Evolutionary conservation across 108 stramenopile genomes (phyloP), one percentile per base, ranked within the genome.

Genomic region (Aurantiochytrium sp.): DNA sequence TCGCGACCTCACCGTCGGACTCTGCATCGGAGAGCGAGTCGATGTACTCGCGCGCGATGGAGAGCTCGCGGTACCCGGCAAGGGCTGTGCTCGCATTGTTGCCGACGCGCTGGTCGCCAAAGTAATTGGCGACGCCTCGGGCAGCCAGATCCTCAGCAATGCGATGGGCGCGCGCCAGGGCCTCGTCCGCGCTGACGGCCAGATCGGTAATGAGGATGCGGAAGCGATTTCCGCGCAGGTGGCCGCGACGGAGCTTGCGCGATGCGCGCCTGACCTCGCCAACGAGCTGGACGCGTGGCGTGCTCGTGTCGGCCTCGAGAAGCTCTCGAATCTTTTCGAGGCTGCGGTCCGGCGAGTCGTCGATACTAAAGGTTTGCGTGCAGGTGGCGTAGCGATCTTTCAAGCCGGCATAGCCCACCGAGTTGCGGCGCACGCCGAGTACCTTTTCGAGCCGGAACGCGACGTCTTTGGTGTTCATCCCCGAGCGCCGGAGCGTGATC

Each of bases 321-420:
- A 41, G 36, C n/a, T 6, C 2, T 12, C 39, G 2, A 24, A 81
- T 41, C 45, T 37, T 10, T 2, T 41, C 73, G 10, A 48, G 19
- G 45, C 73, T 41, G 6, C 39, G 39, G 10, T 30, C 45, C 50
- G 39, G 39, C 15, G 42, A 48, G 73, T 48, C 27, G 12, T 81
- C 45, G 45, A 81, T 81, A 30, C 73, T 48, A 48, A 81, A 81
- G n/a, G 45, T 81, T 42, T 81, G 73, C 45, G 73, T 48, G 19
- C 42, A 48, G 12, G 42, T 48, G 12, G 73, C 73, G 45, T 81
- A 21, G 42, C 73, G 39, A 30, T 81, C 73, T 48, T 81, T 81
- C 42, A 81, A 24, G 10, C 73, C 73, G 12, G 73, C 73, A 24
- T 81, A 81, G 12, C 42, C 39, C 6, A 81, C 30, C 19, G 73